Conservation (phyloP, 2,329 filamentous ascomycete genomes). For the Sporothrix inflata region DNA sequence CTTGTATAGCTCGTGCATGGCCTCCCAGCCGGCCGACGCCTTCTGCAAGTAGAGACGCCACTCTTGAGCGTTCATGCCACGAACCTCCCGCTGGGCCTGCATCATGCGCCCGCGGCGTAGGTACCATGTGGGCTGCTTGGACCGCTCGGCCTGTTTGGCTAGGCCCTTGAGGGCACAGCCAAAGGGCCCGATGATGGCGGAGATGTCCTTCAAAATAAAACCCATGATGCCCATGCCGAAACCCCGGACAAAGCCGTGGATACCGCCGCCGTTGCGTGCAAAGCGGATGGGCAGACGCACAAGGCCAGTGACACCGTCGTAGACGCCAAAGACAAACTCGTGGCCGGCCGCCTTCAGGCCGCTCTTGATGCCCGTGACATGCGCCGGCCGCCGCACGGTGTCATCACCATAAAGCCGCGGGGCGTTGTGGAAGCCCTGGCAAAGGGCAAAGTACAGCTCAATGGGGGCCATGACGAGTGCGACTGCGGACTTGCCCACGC, state of each 20-base stretch:
- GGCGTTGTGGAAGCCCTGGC: constrained; percentile 72
- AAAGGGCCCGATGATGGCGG: constrained; percentile 62
- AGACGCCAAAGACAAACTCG: constrained; percentile 66
- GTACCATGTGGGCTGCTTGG: constrained; percentile 55
- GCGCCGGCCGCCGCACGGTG: constrained; percentile 65
- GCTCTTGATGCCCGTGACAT: constrained; percentile 67
- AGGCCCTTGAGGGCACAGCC: constrained; percentile 68
- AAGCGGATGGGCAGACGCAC: constrained; percentile 62
- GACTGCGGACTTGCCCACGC: constrained; percentile 53
- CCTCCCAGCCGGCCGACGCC: constrained; percentile 47
- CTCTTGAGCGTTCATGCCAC: constrained; percentile 42
- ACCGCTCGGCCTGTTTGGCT: constrained; percentile 60
- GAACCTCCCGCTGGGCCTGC: constrained; percentile 57
- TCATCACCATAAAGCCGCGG: constrained; percentile 71
- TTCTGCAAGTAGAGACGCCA: constrained; percentile 39
- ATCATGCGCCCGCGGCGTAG: constrained; percentile 62
- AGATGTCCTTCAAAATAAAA: constrained; percentile 66
- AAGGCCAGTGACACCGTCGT: constrained; percentile 67
- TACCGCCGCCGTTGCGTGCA: constrained; percentile 55
- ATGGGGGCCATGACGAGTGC: constrained; percentile 62
- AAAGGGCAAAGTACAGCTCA: constrained; percentile 62
- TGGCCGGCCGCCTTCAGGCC: constrained; percentile 63
- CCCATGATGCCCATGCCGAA: constrained; percentile 66
- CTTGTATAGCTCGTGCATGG: constrained; percentile 47
- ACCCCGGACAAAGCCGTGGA: constrained; percentile 53